phyloP scores from a whole-genome alignment of 176 grass and related monocot species.

The Saccharum spontaneum region DNA sequence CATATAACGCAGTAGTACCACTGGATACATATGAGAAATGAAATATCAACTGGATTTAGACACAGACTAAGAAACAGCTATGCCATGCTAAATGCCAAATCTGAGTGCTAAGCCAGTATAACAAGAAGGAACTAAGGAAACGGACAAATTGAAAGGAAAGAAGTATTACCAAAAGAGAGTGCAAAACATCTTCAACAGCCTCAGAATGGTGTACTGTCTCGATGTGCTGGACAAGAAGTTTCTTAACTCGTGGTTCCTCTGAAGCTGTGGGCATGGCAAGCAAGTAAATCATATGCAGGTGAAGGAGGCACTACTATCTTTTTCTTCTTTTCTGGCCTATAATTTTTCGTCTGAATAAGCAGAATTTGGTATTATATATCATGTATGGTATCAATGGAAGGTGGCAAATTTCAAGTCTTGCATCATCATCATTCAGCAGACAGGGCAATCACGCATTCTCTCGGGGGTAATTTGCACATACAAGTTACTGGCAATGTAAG shows the following conservation, averaged over 20 bases:
- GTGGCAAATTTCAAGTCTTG: neutral
- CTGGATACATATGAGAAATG: neutral
- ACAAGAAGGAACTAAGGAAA: neutral
- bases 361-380: neutral
- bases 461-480: neutral
- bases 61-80: neutral
- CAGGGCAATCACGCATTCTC: neutral
- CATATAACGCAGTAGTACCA: neutral
- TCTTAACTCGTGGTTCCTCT: conserved; percentile 62
- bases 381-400: neutral
- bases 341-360: neutral
- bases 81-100: neutral
- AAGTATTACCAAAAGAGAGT: conserved; percentile 64
- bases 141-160: neutral
- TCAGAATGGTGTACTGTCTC: conserved; percentile 63
- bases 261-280: conserved; percentile 21
- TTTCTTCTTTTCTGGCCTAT: neutral
- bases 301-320: neutral
- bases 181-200: conserved; percentile 58
- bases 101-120: neutral
- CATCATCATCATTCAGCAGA: neutral
- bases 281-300: neutral
- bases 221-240: conserved; percentile 73
- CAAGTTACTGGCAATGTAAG: neutral
- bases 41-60: neutral